Percentiles rank a stretch among this genome's conserved stretches.
Evolutionary conservation across 1,284 basidiomycete species (phyloP).

Genomic region (Trametes polyzona): DNA sequence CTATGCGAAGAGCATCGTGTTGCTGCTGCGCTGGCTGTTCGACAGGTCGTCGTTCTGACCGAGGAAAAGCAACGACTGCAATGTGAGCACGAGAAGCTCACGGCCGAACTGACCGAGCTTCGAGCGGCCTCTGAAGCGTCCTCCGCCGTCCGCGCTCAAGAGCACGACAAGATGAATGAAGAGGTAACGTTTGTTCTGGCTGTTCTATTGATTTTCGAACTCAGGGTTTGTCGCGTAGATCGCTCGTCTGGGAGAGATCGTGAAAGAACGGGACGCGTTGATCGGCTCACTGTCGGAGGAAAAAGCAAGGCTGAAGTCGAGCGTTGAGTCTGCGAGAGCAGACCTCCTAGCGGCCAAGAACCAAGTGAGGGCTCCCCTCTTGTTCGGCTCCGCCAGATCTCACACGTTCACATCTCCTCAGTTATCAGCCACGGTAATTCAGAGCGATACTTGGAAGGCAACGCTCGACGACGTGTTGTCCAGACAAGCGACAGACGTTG

Average conservation of each 20-base stretch:
- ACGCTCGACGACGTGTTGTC: slow-evolving; percentile 8
- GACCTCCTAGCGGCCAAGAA: background rate
- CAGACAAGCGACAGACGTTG: slow-evolving; percentile 7
- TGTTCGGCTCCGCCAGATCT: too few relatives aligned
- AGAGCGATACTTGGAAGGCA: slow-evolving; percentile 15
- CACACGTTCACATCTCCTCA: background rate
- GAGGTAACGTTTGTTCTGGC: background rate
- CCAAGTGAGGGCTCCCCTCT: too few relatives aligned
- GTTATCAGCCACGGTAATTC: slow-evolving; percentile 10
- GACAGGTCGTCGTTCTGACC: background rate
- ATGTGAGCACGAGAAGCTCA: background rate
- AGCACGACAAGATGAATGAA: slow-evolving; percentile 3
- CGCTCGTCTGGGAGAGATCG: background rate
- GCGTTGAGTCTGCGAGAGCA: background rate
- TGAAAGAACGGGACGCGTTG: background rate
- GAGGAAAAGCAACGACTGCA: slow-evolving; percentile 3
- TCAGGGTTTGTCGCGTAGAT: background rate
- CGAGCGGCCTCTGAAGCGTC: background rate
- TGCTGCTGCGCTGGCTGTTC: background rate
- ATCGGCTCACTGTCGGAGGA: background rate
- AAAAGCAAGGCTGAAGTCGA: background rate
- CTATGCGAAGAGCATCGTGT: background rate
- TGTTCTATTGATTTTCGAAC: background rate
- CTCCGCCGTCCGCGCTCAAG: background rate
- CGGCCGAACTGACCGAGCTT: background rate